These are phyloP conservation scores for Lophiotrema nucula DNA, from an alignment of 495 filamentous ascomycete species.

Conservation along the genomic window DNA sequence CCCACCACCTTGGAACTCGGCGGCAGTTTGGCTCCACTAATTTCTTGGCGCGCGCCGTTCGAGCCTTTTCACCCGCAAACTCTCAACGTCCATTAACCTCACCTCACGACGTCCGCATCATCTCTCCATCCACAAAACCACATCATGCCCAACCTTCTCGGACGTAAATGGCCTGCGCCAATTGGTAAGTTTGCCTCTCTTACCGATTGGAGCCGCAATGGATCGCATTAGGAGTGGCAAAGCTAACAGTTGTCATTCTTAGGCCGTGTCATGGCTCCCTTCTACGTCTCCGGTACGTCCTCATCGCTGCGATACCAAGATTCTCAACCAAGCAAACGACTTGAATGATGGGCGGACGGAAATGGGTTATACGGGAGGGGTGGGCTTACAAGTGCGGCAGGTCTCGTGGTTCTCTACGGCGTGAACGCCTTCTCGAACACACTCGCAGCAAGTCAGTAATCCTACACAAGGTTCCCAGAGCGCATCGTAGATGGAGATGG, in stretches of 20 bases:
- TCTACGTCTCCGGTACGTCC: conserved; percentile 87
- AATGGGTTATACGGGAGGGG: too few relatives aligned
- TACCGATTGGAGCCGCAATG: background rate
- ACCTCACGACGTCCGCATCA: background rate
- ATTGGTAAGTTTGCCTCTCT: conserved; percentile 64
- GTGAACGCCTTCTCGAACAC: conserved; percentile 72
- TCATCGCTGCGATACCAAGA: too few relatives aligned
- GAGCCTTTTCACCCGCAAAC: conserved; percentile 20
- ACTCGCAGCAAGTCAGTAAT: conserved; percentile 68
- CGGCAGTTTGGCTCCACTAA: background rate
- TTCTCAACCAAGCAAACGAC: too few relatives aligned
- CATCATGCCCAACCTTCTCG: conserved; percentile 73
- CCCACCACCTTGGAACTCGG: background rate
- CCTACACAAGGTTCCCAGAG: too few relatives aligned
- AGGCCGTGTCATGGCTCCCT: conserved; percentile 88
- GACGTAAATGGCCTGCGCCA: conserved; percentile 89
- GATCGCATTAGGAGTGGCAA: background rate
- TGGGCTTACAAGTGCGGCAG: too few relatives aligned
- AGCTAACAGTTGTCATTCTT: conserved; percentile 34
- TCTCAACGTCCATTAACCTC: conserved; percentile 18
- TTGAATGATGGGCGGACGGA: too few relatives aligned
- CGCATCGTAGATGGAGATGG: too few relatives aligned
- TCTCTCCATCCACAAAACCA: conserved; percentile 13
- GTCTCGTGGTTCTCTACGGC: conserved; percentile 79
- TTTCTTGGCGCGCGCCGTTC: background rate